Percentiles rank a stretch among this genome's conserved stretches.
Evolutionary conservation across 192 early-diverging fungal genomes (phyloP).

Genomic region (Mortierella hygrophila): DNA sequence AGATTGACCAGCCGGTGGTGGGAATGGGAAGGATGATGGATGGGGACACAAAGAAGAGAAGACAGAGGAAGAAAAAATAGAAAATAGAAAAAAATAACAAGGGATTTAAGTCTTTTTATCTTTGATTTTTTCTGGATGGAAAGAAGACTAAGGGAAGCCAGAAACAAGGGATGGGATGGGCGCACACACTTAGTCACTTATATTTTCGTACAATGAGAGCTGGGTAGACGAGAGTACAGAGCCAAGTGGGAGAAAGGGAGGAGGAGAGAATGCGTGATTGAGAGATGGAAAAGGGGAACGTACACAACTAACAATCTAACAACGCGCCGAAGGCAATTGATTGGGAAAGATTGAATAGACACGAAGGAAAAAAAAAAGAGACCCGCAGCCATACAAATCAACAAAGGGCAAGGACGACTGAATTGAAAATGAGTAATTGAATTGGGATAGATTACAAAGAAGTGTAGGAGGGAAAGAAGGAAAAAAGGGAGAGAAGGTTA

Average conservation of each 20-base stretch:
- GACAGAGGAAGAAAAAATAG: not conserved
- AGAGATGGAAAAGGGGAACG: not conserved
- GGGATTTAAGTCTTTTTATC: not conserved
- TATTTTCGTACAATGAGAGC: not conserved
- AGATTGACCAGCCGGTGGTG: constrained; percentile 6
- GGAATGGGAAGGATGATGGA: constrained; percentile 1
- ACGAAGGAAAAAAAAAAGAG: not conserved
- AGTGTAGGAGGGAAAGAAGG: not conserved
- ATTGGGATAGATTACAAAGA: not conserved
- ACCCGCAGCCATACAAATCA: not conserved
- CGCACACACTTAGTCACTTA: not conserved
- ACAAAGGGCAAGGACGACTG: not conserved
- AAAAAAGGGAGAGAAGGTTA: constrained; percentile 1
- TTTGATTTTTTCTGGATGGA: constrained; percentile 1
- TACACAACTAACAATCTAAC: not conserved
- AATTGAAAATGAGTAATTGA: not conserved
- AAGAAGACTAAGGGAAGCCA: constrained; percentile 12
- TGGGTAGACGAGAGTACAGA: not conserved
- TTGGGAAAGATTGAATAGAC: not conserved
- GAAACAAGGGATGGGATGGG: constrained; percentile 13
- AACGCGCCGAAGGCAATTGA: not conserved
- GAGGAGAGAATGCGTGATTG: not conserved
- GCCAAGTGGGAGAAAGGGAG: not conserved
- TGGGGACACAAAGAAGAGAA: constrained; percentile 4
- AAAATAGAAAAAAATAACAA: not conserved